These are phyloP conservation scores for Aureobasidium lini DNA, from an alignment of 2,329 filamentous ascomycete genomes.

Conservation along the genomic window DNA sequence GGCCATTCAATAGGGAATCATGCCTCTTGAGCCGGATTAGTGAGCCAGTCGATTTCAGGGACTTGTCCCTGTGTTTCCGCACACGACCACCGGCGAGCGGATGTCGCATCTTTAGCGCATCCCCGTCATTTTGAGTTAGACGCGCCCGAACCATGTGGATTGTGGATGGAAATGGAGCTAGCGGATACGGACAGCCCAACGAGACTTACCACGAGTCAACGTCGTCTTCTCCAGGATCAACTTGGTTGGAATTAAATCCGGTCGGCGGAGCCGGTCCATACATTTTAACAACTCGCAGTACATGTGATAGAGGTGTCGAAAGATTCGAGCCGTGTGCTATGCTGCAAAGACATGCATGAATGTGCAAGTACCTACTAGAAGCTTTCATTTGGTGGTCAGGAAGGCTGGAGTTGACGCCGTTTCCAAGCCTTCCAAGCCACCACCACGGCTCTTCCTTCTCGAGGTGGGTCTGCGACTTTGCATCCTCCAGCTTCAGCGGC, in stretches of 20 bases:
- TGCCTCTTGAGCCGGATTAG: background rate
- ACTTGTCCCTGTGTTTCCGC: background rate
- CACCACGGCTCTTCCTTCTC: no score
- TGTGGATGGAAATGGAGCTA: background rate
- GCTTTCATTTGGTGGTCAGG: background rate
- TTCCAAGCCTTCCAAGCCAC: no score
- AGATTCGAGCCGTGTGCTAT: no score
- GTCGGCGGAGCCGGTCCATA: background rate
- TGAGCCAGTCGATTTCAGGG: background rate
- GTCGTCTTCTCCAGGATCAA: constrained; percentile 3
- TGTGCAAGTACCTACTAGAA: background rate
- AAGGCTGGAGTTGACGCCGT: no score
- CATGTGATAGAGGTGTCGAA: no score
- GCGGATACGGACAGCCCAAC: constrained; percentile 2
- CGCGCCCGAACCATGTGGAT: constrained; percentile 8
- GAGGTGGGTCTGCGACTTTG: background rate
- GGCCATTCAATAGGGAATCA: background rate
- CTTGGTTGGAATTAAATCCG: background rate
- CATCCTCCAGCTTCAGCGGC: constrained; percentile 5
- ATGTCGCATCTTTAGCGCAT: background rate
- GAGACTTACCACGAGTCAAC: background rate
- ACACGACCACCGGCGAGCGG: constrained; percentile 3
- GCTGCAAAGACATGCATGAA: background rate
- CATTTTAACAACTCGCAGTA: background rate
- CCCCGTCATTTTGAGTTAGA: constrained; percentile 4